A percentile compares a stretch with the other conserved stretches of the same genome.
These are phyloP conservation scores for Thielaviopsis ethacetica DNA, from an alignment of 2,329 filamentous ascomycete genomes.

Conservation along the genomic window DNA sequence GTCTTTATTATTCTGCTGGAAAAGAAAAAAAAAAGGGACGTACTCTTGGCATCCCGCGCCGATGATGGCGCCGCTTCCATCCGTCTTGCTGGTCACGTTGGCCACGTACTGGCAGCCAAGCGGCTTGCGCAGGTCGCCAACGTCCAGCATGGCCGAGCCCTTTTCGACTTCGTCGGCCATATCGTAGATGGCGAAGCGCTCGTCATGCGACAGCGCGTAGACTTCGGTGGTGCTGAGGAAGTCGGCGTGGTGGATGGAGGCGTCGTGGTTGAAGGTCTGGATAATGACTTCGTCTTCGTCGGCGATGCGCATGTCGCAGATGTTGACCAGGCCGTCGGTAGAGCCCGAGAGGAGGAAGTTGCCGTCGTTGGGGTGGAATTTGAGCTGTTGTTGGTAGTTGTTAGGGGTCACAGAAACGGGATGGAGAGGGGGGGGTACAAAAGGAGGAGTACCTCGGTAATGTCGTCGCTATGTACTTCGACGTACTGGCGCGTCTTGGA, in stretches of 20 bases:
- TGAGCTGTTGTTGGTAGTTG: slow-evolving; percentile 14
- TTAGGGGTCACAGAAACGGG: not conserved
- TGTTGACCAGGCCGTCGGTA: slow-evolving; percentile 63
- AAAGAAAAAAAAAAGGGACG: slow-evolving; percentile 17
- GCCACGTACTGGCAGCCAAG: slow-evolving; percentile 60
- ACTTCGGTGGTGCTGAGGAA: slow-evolving; percentile 51
- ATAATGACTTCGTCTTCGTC: slow-evolving; percentile 66
- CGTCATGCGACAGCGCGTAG: slow-evolving; percentile 62
- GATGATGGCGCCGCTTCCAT: slow-evolving; percentile 41
- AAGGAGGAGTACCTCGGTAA: slow-evolving; percentile 30
- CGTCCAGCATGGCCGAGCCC: slow-evolving; percentile 36
- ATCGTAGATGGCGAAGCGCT: slow-evolving; percentile 59
- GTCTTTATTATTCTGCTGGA: not conserved
- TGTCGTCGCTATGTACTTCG: slow-evolving; percentile 51
- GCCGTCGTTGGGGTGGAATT: slow-evolving; percentile 42
- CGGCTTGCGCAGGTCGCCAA: slow-evolving; percentile 53
- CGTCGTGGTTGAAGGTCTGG: slow-evolving; percentile 63
- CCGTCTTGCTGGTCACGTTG: slow-evolving; percentile 44
- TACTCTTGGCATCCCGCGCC: slow-evolving; percentile 54
- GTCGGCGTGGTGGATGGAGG: slow-evolving; percentile 58
- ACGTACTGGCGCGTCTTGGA: slow-evolving; percentile 37
- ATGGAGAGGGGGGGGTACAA: not conserved
- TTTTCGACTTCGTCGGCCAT: slow-evolving; percentile 46
- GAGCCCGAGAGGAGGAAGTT: slow-evolving; percentile 57
- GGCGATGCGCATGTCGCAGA: slow-evolving; percentile 53